These are phyloP conservation scores for Candida nonsorbophila DNA, from an alignment of 805 yeast genomes.

Conservation along the genomic window DNA sequence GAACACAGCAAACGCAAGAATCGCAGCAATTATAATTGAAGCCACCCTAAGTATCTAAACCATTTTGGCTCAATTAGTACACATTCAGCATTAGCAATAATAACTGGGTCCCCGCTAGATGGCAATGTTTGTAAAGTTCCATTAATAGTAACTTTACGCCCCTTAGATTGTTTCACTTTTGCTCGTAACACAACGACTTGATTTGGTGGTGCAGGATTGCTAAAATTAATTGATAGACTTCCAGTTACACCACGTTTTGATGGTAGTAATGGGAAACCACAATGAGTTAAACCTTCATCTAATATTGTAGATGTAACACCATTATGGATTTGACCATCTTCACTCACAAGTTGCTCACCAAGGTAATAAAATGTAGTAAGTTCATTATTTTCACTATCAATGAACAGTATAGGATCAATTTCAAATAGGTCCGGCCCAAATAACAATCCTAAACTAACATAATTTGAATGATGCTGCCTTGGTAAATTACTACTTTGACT, in stretches of 20 bases:
- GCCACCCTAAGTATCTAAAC: conserved; percentile 65
- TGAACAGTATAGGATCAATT: conserved; percentile 69
- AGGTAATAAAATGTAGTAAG: conserved; percentile 64
- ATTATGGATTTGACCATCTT: conserved; percentile 71
- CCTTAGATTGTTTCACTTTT: conserved; percentile 57
- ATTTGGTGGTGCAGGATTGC: conserved; percentile 56
- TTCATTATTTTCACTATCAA: conserved; percentile 45
- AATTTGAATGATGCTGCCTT: conserved; percentile 51
- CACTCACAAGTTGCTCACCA: conserved; percentile 61
- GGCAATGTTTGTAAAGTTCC: conserved; percentile 60
- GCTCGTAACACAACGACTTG: conserved; percentile 65
- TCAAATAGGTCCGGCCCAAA: conserved; percentile 65
- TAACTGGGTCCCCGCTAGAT: conserved; percentile 19
- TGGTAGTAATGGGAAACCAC: conserved; percentile 83
- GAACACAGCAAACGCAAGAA: too few species aligned
- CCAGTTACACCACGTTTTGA: conserved; percentile 88
- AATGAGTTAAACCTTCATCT: conserved; percentile 80
- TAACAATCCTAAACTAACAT: conserved; percentile 68
- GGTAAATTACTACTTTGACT: conserved; percentile 36
- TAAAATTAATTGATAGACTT: conserved; percentile 58
- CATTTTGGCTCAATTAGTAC: conserved; percentile 82
- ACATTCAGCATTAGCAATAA: conserved; percentile 61
- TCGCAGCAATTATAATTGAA: too few species aligned
- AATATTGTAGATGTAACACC: conserved; percentile 74
- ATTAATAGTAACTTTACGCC: conserved; percentile 75